Conservation (phyloP, 106 monocot genomes). For the Hemerocallis citrina region DNA sequence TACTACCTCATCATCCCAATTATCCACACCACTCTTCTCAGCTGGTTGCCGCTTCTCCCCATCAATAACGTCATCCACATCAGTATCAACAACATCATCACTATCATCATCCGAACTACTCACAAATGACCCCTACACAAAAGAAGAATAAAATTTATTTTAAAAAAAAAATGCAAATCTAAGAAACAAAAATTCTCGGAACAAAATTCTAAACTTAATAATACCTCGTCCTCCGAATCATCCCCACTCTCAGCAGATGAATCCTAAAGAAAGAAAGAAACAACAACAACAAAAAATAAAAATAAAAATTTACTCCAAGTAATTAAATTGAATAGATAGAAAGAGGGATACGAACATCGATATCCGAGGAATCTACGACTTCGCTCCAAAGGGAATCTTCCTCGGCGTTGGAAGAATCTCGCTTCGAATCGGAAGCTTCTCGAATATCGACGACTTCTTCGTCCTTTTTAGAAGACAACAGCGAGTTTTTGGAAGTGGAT, state of each 20-base stretch:
- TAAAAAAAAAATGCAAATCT: no score
- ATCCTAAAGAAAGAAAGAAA: no score
- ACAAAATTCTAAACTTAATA: no score
- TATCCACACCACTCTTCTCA: slow-evolving; percentile 11
- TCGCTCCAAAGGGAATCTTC: slow-evolving; percentile 4
- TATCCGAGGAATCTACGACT: slow-evolving; percentile 4
- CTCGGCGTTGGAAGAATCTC: neutral
- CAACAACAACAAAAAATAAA: neutral
- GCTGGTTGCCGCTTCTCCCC: neutral
- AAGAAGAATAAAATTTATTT: no score
- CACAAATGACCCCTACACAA: neutral
- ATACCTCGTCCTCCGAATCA: slow-evolving; percentile 4
- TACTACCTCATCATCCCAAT: neutral
- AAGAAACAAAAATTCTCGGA: no score
- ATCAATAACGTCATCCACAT: no score
- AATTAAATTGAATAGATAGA: neutral
- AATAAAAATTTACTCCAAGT: neutral
- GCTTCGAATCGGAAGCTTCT: slow-evolving; percentile 1
- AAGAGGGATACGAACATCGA: neutral
- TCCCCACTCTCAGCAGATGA: neutral
- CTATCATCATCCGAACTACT: neutral
- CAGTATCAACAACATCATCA: no score
- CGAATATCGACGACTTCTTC: no score
- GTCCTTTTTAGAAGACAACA: no score
- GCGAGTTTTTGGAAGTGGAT: no score